Evolutionary conservation across 2,329 filamentous ascomycete genomes (phyloP), one percentile per base, ranked within the genome.

Genomic region (Aureobasidium sp.): DNA sequence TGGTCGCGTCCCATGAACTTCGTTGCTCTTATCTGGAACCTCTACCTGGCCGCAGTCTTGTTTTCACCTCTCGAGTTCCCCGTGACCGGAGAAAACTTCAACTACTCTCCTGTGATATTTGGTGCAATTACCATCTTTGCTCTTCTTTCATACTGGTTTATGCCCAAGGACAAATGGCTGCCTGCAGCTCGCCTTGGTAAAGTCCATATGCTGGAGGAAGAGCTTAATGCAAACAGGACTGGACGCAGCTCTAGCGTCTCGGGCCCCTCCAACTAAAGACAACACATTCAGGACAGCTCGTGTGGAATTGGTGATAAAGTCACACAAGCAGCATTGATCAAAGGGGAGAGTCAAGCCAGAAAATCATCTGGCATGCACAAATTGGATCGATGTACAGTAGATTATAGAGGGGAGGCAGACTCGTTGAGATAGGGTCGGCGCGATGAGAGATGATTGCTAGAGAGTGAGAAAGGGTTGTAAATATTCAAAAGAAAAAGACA

Each of bases 111-210:
- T 4, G 73, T 75, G 32, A 75, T 75, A 52, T 74, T 75, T 61
- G 74, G 67, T n/a, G 69, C 68, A 7, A 73, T 75, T 62, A 76
- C 74, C 1, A 69, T 75, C 53, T 74, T 75, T 61, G 74, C 69
- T 5, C 39, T 76, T 32, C 6, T 73, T 5, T 71, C 69, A 13
- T 76, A 71, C 68, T 72, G 66, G 66, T 60, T 74, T 27, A 72
- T 70, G 32, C 74, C 74, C 0, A 73, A 74, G 59, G 70, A 74
- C 17, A 64, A 69, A 48, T 76, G 74, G 74, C 62, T 75, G 60
- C 73, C 73, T 1, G 63, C 64, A 26, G 69, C 66, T 5, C 62
- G 71, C 12, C 64, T 73, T 51, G 71, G 71, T 9, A 72, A 70
- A 63, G 66, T 72, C n/a, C 67, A 68, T 46, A 59, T 67, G 60